Conservation (phyloP, 495 filamentous ascomycete species). For the Wilcoxina mikolae region DNA sequence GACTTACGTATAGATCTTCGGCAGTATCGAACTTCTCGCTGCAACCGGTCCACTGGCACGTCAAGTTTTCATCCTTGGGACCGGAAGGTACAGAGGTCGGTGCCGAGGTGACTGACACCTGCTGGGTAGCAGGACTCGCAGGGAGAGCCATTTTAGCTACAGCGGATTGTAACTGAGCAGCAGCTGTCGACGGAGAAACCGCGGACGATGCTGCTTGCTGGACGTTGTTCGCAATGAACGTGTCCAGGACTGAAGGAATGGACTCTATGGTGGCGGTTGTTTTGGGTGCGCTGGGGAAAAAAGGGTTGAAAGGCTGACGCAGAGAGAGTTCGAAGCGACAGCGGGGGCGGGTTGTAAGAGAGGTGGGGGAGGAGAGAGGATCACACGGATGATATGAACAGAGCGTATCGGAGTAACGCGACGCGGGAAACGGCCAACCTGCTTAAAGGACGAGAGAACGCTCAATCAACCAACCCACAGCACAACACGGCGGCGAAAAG, state of each 20-base stretch:
- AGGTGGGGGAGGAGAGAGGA: not conserved
- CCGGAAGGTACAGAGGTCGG: constrained; percentile 33
- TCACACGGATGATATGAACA: not conserved
- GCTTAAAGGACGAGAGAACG: too few relatives aligned
- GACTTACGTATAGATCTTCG: constrained; percentile 79
- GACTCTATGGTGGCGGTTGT: constrained; percentile 26
- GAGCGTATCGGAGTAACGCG: not conserved
- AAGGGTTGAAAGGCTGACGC: not conserved
- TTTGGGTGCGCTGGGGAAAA: constrained; percentile 11
- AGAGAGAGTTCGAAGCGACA: not conserved
- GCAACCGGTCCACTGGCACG: constrained; percentile 79
- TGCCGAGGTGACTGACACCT: constrained; percentile 27
- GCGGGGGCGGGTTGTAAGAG: not conserved
- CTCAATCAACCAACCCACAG: too few relatives aligned
- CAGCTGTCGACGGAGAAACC: constrained; percentile 6
- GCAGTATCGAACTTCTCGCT: constrained; percentile 63
- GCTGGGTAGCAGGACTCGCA: constrained; percentile 23
- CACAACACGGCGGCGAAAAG: too few relatives aligned
- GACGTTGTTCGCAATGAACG: constrained; percentile 23
- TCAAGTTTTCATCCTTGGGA: constrained; percentile 45
- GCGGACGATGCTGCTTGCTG: constrained; percentile 6
- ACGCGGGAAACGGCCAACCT: constrained; percentile 2
- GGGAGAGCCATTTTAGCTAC: constrained; percentile 26
- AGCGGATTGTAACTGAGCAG: constrained; percentile 11
- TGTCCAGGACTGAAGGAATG: constrained; percentile 26